A percentile compares a stretch with the other conserved stretches of the same genome.
Evolutionary conservation across 1,284 basidiomycete genomes (phyloP).

Genomic region (Papiliotrema terrestris): DNA sequence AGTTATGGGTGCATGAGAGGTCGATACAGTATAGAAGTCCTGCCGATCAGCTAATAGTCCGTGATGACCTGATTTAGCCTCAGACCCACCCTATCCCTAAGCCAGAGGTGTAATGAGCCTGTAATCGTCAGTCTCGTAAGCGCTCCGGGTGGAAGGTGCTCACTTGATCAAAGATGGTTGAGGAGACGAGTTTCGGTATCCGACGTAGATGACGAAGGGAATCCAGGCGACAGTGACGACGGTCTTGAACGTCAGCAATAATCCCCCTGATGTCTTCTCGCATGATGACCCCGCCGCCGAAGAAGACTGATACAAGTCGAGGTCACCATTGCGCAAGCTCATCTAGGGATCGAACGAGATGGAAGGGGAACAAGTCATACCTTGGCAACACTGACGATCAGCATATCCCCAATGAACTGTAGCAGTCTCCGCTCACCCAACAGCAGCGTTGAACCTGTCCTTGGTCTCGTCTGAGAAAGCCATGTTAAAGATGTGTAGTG

Average conservation of each 20-base stretch:
- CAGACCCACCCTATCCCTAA: conserved; percentile 49
- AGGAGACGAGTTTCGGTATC: conserved; percentile 80
- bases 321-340: no score
- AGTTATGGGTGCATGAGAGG: no score
- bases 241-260: conserved; percentile 67
- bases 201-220: conserved; percentile 87
- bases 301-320: no score
- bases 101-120: conserved; percentile 87
- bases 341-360: no score
- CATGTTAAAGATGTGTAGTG: no score
- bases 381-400: conserved; percentile 30
- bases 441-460: conserved; percentile 47
- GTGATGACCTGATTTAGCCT: neutral
- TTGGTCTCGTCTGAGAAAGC: conserved; percentile 51
- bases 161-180: conserved; percentile 92
- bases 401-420: neutral
- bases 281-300: no score
- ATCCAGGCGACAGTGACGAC: conserved; percentile 89
- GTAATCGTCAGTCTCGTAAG: conserved; percentile 13
- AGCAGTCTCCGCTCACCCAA: conserved; percentile 33
- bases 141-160: conserved; percentile 40
- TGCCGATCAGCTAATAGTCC: no score
- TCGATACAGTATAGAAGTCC: no score
- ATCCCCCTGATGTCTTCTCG: no score
- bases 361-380: conserved; percentile 12